Conservation (phyloP, 768 basidiomycete species). For the Boletus fagicola region DNA sequence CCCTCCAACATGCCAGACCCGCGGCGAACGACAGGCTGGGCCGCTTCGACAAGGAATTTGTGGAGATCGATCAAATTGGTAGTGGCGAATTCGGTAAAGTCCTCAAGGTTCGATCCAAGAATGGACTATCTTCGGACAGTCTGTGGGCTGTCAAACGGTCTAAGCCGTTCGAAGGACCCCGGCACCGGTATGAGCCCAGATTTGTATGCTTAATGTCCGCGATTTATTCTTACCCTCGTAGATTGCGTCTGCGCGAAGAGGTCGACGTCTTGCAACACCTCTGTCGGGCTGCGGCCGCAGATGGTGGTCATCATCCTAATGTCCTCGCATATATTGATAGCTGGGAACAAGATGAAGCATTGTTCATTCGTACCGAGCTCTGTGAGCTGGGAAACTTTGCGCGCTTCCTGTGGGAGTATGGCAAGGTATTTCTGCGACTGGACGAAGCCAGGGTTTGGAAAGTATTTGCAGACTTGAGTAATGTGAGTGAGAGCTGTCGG, state of each 20-base stretch:
- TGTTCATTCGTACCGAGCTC: slow-evolving; percentile 93
- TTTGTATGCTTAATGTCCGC: slow-evolving; percentile 12
- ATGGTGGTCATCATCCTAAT: slow-evolving; percentile 59
- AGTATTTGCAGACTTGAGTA: slow-evolving; percentile 84
- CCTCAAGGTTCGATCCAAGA: slow-evolving; percentile 76
- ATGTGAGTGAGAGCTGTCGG: slow-evolving; percentile 51
- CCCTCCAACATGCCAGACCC: slow-evolving; percentile 26
- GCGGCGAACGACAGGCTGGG: slow-evolving; percentile 53
- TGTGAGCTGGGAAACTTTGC: slow-evolving; percentile 92
- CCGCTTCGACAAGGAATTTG: slow-evolving; percentile 78
- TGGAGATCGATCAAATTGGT: slow-evolving; percentile 77
- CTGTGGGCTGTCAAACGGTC: slow-evolving; percentile 93
- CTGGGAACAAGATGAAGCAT: slow-evolving; percentile 88
- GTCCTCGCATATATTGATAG: slow-evolving; percentile 88
- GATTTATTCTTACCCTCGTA: slow-evolving; percentile 32
- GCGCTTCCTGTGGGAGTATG: slow-evolving; percentile 89
- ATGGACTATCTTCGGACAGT: slow-evolving; percentile 41
- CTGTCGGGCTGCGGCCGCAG: slow-evolving; percentile 32
- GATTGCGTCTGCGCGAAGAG: slow-evolving; percentile 88
- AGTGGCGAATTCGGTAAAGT: slow-evolving; percentile 94
- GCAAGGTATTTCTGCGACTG: slow-evolving; percentile 75
- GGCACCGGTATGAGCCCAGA: slow-evolving; percentile 69
- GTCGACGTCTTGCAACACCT: slow-evolving; percentile 88
- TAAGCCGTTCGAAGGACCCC: slow-evolving; percentile 85
- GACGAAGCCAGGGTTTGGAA: slow-evolving; percentile 97